Conservation (phyloP, 2,329 filamentous ascomycete genomes). For the Epichloe sylvatica region DNA sequence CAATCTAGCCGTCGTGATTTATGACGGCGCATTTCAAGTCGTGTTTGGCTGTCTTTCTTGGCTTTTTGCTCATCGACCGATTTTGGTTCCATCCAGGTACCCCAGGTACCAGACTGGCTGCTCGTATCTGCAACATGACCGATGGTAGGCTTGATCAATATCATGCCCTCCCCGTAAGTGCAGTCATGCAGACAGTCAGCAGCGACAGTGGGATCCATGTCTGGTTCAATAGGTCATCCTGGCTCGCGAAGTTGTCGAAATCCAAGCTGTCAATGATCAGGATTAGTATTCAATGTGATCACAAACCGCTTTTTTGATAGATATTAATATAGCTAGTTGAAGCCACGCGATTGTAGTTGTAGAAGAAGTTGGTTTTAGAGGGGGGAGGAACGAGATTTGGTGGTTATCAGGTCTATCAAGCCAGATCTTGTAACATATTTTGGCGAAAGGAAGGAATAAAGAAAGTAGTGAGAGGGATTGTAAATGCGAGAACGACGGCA, state of each 20-base stretch:
- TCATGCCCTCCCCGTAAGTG: constrained; percentile 60
- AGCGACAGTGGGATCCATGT: constrained; percentile 29
- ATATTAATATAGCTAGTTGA: background rate
- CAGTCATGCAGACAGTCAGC: constrained; percentile 48
- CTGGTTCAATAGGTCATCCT: constrained; percentile 38
- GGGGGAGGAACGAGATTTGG: background rate
- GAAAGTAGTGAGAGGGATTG: background rate
- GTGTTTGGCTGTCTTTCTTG: background rate
- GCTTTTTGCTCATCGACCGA: constrained; percentile 34
- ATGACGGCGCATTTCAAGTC: constrained; percentile 35
- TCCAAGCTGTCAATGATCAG: constrained; percentile 9
- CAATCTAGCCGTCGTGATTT: constrained; percentile 53
- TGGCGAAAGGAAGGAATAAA: background rate
- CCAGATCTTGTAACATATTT: background rate
- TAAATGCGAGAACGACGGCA: background rate
- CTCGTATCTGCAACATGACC: constrained; percentile 43
- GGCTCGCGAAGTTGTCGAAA: constrained; percentile 5
- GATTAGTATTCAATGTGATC: constrained; percentile 19
- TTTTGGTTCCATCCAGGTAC: constrained; percentile 59
- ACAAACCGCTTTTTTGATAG: constrained; percentile 15
- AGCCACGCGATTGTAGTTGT: background rate
- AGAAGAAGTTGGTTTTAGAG: background rate
- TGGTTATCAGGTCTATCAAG: background rate
- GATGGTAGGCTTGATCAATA: constrained; percentile 49
- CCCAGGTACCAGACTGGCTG: constrained; percentile 59